phyloP scores from a whole-genome alignment of 2,329 filamentous ascomycete genomes.

The Aureobasidium zeae region DNA sequence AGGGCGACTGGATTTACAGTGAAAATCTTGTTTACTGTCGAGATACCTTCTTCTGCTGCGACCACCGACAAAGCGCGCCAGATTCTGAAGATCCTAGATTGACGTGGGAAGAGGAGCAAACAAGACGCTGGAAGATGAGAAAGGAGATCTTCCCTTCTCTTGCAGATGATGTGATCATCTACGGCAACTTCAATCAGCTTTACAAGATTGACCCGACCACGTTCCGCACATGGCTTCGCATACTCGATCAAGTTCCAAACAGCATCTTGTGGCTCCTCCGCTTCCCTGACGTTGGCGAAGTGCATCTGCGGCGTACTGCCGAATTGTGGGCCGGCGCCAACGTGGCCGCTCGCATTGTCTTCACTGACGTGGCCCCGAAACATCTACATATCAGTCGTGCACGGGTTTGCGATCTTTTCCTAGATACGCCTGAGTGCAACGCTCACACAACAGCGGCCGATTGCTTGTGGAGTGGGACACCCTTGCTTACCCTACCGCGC shows the following conservation, averaged over 20 bases:
- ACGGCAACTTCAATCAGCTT: conserved; percentile 96
- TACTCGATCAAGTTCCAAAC: conserved; percentile 74
- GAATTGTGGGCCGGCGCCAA: conserved; percentile 72
- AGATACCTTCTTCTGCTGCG: conserved; percentile 96
- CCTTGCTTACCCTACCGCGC: conserved; percentile 77
- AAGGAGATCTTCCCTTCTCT: conserved; percentile 82
- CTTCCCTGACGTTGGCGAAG: conserved; percentile 88
- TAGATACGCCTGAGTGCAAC: conserved; percentile 97
- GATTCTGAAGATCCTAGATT: conserved; percentile 58
- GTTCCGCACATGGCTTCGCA: conserved; percentile 90
- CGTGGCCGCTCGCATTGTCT: conserved; percentile 78
- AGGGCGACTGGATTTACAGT: conserved; percentile 76
- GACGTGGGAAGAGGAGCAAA: conserved; percentile 77
- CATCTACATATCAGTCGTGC: conserved; percentile 87
- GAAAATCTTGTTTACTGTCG: conserved; percentile 94
- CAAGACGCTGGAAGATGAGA: conserved; percentile 80
- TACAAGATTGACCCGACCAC: conserved; percentile 99
- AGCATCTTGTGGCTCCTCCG: conserved; percentile 92
- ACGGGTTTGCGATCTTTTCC: conserved; percentile 83
- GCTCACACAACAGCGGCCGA: conserved; percentile 96
- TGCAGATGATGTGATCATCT: conserved; percentile 73
- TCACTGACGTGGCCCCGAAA: conserved; percentile 95
- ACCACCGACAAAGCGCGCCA: conserved; percentile 82
- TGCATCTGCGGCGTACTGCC: conserved; percentile 72
- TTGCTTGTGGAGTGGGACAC: conserved; percentile 91